These are phyloP conservation scores for Darksidea phi DNA, from an alignment of 495 filamentous ascomycete genomes.

Conservation along the genomic window DNA sequence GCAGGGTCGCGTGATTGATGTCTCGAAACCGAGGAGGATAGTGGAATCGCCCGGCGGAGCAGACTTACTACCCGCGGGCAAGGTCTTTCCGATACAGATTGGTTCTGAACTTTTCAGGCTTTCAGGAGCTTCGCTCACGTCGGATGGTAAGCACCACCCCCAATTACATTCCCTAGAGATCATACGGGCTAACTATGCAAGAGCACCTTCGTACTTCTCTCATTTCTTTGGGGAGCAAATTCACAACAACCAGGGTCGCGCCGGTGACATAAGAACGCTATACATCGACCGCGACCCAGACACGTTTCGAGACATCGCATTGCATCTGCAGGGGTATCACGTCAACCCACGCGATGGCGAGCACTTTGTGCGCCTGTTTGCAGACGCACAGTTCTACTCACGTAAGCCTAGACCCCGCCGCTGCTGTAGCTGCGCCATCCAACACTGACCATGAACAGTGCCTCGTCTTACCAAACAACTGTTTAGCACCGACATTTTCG, in stretches of 20 bases:
- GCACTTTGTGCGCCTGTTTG: constrained; percentile 88
- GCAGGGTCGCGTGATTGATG: constrained; percentile 30
- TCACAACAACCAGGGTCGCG: constrained; percentile 56
- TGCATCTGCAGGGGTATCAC: constrained; percentile 94
- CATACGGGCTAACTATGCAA: constrained; percentile 51
- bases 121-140: constrained; percentile 91
- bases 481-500: constrained; percentile 90
- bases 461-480: constrained; percentile 89
- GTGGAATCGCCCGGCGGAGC: constrained; percentile 19
- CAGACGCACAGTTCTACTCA: constrained; percentile 94
- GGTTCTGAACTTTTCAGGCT: constrained; percentile 87
- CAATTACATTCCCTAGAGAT: constrained; percentile 4
- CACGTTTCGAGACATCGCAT: constrained; percentile 84
- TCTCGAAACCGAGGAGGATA: constrained; percentile 29
- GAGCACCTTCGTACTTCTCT: constrained; percentile 97
- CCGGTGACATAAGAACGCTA: constrained; percentile 64
- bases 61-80: constrained; percentile 52
- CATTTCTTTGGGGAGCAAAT: constrained; percentile 89
- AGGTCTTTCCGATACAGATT: constrained; percentile 92
- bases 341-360: constrained; percentile 75
- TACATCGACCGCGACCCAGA: constrained; percentile 94
- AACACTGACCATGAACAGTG: constrained; percentile 49
- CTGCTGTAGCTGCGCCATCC: not conserved
- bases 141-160: constrained; percentile 72
- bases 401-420: constrained; percentile 49